Conservation (phyloP, 257 asterid genomes). For the Nicotiana undulata region DNA sequence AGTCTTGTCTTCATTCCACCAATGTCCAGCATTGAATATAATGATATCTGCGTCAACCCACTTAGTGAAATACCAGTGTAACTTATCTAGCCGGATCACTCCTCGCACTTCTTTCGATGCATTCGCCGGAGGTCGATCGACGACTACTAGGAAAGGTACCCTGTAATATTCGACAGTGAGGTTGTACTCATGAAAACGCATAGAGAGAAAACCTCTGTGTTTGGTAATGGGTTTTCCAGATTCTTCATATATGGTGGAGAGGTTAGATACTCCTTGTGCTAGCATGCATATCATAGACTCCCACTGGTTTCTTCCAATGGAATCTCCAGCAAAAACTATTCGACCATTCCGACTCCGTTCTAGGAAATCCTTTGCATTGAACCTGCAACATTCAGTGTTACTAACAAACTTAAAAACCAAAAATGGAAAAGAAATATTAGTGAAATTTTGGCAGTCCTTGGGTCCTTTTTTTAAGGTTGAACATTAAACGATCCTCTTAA, state of each 20-base stretch:
- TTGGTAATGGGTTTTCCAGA: slow-evolving; percentile 75
- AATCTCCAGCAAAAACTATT: slow-evolving; percentile 86
- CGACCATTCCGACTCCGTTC: slow-evolving; percentile 43
- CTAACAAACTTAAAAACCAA: not conserved
- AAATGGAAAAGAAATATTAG: not conserved
- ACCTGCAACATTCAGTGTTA: slow-evolving; percentile 20
- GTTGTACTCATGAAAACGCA: slow-evolving; percentile 66
- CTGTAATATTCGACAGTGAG: slow-evolving; percentile 79
- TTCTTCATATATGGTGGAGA: slow-evolving; percentile 52
- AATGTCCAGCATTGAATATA: slow-evolving; percentile 76
- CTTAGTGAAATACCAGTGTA: slow-evolving; percentile 66
- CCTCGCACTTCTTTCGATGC: slow-evolving; percentile 54
- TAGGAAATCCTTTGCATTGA: slow-evolving; percentile 56
- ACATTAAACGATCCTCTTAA: no score
- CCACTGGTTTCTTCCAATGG: slow-evolving; percentile 96
- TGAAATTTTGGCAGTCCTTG: not conserved
- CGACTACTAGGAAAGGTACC: slow-evolving; percentile 62
- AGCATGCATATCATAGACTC: slow-evolving; percentile 88
- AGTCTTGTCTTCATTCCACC: slow-evolving; percentile 93
- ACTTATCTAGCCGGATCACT: slow-evolving; percentile 53
- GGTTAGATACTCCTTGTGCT: slow-evolving; percentile 56
- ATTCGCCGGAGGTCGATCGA: slow-evolving; percentile 44
- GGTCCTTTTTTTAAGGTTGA: no score
- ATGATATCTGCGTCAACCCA: slow-evolving; percentile 72
- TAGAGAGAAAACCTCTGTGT: slow-evolving; percentile 76